phyloP scores from a whole-genome alignment of 2,329 filamentous ascomycete genomes.

The Penicillium sp. region DNA sequence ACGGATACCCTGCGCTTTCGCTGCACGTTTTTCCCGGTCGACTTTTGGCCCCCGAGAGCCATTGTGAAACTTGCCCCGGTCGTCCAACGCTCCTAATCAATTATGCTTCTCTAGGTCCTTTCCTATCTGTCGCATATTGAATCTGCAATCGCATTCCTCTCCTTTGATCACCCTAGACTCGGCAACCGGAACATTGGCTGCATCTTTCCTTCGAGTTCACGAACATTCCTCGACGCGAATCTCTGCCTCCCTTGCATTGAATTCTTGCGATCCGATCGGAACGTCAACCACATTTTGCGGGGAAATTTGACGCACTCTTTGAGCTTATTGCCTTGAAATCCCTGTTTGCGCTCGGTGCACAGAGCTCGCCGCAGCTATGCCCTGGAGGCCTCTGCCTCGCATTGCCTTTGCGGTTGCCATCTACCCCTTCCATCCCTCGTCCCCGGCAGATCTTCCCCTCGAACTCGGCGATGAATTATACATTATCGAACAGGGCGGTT shows the following conservation, averaged over 20 bases:
- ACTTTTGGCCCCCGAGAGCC: conserved; percentile 7
- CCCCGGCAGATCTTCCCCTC: conserved; percentile 84
- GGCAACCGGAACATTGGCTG: conserved; percentile 12
- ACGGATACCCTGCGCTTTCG: conserved; percentile 3
- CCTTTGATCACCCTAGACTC: conserved; percentile 11
- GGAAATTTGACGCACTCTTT: conserved; percentile 18
- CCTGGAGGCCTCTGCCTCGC: conserved; percentile 92
- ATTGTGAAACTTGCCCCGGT: not conserved
- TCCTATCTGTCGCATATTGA: conserved; percentile 18
- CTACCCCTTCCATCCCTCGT: conserved; percentile 83
- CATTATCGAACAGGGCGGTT: conserved; percentile 91
- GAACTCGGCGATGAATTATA: conserved; percentile 98
- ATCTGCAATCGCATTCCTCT: conserved; percentile 23
- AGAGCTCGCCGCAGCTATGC: conserved; percentile 55
- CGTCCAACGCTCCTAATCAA: conserved; percentile 12
- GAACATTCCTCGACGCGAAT: conserved; percentile 24
- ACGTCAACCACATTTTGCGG: conserved; percentile 22
- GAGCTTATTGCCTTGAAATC: conserved; percentile 10
- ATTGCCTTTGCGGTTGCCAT: conserved; percentile 98
- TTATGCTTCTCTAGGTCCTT: conserved; percentile 14
- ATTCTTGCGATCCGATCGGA: conserved; percentile 19
- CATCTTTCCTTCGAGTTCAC: conserved; percentile 25
- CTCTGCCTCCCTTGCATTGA: conserved; percentile 8
- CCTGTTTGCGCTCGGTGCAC: conserved; percentile 2
- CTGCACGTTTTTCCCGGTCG: conserved; percentile 6